Evolutionary conservation across 208 protist species (phyloP).

Genomic region (Vickermania spadyakhi): DNA sequence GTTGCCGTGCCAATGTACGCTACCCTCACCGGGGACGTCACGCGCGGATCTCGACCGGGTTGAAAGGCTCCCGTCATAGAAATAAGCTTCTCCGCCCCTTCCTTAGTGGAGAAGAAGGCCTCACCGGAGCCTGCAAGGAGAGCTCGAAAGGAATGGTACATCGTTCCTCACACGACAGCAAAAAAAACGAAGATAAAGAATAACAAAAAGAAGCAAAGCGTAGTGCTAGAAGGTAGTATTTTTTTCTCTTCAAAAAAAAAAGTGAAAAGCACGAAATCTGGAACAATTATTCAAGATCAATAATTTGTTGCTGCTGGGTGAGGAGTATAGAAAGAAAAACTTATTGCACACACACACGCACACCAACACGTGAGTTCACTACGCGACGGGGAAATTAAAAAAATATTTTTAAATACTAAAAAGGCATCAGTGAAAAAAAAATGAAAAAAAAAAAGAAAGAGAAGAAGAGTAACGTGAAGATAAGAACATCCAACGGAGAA

Average conservation of each 20-base stretch:
- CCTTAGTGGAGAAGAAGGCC: conserved; percentile 31
- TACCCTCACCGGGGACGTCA: conserved; percentile 28
- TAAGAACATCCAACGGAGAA: too few species aligned
- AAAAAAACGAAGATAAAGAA: conserved; percentile 10
- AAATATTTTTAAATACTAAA: background rate
- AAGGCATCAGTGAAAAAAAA: background rate
- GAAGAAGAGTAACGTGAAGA: too few species aligned
- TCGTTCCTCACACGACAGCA: background rate
- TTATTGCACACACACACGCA: too few species aligned
- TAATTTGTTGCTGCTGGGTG: too few species aligned
- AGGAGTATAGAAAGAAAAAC: too few species aligned
- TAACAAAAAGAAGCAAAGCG: conserved; percentile 3
- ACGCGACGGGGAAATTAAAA: background rate
- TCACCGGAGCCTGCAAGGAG: conserved; percentile 59
- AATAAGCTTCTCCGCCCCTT: conserved; percentile 49
- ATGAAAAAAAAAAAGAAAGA: conserved; percentile 6
- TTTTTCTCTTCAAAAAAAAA: too few species aligned
- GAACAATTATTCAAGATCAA: too few species aligned
- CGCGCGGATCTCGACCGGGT: background rate
- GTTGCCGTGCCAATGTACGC: conserved; percentile 83
- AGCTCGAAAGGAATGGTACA: conserved; percentile 20
- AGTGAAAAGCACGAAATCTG: too few species aligned
- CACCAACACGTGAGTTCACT: too few species aligned
- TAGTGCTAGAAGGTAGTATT: too few species aligned
- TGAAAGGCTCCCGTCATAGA: conserved; percentile 25